Evolutionary conservation across 2,329 filamentous ascomycete species (phyloP).

Genomic region (Aspergillus felis): DNA sequence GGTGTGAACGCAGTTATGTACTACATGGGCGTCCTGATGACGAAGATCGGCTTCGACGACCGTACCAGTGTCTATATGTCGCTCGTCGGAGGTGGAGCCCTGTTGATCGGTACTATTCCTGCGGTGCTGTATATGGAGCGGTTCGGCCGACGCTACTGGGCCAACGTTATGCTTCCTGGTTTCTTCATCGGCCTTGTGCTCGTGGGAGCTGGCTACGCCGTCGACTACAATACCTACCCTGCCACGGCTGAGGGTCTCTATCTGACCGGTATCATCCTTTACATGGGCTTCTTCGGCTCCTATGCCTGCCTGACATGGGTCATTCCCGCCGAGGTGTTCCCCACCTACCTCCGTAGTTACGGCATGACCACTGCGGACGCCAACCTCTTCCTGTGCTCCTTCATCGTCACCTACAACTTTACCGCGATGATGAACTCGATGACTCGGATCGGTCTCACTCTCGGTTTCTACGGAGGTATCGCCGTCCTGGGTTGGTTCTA

Average conservation of each 20-base stretch:
- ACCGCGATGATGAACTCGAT: slow-evolving; percentile 66
- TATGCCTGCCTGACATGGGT: slow-evolving; percentile 65
- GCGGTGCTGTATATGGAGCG: slow-evolving; percentile 69
- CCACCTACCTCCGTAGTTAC: slow-evolving; percentile 67
- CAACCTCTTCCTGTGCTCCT: slow-evolving; percentile 66
- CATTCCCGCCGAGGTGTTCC: slow-evolving; percentile 66
- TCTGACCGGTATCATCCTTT: slow-evolving; percentile 56
- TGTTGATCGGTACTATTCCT: slow-evolving; percentile 65
- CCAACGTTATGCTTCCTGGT: slow-evolving; percentile 65
- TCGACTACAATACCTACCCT: slow-evolving; percentile 46
- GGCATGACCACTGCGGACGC: slow-evolving; percentile 69
- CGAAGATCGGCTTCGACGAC: slow-evolving; percentile 62
- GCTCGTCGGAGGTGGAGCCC: slow-evolving; percentile 64
- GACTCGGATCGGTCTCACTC: slow-evolving; percentile 59
- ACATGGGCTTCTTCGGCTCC: slow-evolving; percentile 66
- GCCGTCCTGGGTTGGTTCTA: slow-evolving; percentile 68
- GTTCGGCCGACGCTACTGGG: slow-evolving; percentile 71
- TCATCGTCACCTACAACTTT: slow-evolving; percentile 75
- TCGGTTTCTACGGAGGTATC: slow-evolving; percentile 73
- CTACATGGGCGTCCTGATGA: slow-evolving; percentile 67
- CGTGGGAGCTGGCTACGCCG: slow-evolving; percentile 61
- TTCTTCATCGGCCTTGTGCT: slow-evolving; percentile 68
- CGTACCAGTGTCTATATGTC: slow-evolving; percentile 69
- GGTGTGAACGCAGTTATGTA: slow-evolving; percentile 70
- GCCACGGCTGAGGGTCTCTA: slow-evolving; percentile 57